phyloP scores from a whole-genome alignment of 2,329 filamentous ascomycete genomes.

The Allantophomopsis cytisporea region DNA sequence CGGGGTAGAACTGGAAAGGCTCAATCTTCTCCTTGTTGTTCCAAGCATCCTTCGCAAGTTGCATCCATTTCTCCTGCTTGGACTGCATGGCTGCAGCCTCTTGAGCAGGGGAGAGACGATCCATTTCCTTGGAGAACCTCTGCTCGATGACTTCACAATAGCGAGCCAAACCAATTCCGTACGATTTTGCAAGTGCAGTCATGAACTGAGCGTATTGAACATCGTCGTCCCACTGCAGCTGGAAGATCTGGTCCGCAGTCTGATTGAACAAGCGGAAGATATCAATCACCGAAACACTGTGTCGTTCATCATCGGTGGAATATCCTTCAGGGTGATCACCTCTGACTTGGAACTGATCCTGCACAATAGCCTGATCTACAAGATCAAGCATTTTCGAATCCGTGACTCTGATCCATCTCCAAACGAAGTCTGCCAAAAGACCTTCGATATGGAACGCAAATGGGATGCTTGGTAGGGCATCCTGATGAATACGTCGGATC shows the following conservation, averaged over 20 bases:
- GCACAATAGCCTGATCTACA: constrained; percentile 82
- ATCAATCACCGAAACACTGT: constrained; percentile 88
- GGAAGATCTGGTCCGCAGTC: constrained; percentile 72
- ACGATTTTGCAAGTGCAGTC: constrained; percentile 78
- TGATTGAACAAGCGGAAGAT: constrained; percentile 91
- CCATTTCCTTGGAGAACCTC: constrained; percentile 83
- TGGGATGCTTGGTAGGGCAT: constrained; percentile 55
- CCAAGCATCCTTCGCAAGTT: constrained; percentile 88
- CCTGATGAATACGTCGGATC: constrained; percentile 67
- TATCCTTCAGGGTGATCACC: constrained; percentile 47
- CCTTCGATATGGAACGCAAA: constrained; percentile 86
- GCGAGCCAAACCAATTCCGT: constrained; percentile 67
- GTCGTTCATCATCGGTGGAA: constrained; percentile 66
- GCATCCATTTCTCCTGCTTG: constrained; percentile 84
- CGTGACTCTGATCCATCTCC: constrained; percentile 81
- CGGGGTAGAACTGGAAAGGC: constrained; percentile 90
- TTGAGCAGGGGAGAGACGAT: constrained; percentile 78
- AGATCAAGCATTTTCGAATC: constrained; percentile 70
- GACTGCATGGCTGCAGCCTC: constrained; percentile 65
- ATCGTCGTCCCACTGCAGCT: constrained; percentile 86
- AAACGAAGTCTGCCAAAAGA: constrained; percentile 81
- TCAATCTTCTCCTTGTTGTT: constrained; percentile 85
- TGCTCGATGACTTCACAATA: constrained; percentile 90
- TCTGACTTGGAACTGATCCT: constrained; percentile 73
- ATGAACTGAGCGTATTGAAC: constrained; percentile 93